Conservation (phyloP, 2,329 filamentous ascomycete genomes). For the Clonostachys rosea region DNA sequence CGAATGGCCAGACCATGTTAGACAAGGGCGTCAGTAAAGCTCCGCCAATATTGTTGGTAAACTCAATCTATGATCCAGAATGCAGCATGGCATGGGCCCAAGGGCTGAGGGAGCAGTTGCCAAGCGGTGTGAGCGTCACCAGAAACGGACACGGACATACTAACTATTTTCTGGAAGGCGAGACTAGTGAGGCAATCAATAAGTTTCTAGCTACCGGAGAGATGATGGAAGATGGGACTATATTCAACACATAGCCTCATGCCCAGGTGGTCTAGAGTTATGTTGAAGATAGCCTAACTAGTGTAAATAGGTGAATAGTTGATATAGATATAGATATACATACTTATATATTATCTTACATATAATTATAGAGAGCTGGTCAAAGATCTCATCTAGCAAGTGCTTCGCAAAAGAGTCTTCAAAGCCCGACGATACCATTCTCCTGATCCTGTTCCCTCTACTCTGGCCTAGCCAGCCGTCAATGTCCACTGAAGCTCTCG, state of each 20-base stretch:
- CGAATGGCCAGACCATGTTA: conserved; percentile 7
- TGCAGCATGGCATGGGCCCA: conserved; percentile 11
- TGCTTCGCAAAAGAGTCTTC: too few species aligned
- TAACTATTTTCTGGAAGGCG: conserved; percentile 8
- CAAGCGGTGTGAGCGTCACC: conserved; percentile 10
- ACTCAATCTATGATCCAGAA: conserved; percentile 11
- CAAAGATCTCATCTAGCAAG: too few species aligned
- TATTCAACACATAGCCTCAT: conserved; percentile 7
- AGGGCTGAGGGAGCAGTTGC: conserved; percentile 10
- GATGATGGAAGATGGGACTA: conserved; percentile 11
- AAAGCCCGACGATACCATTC: too few species aligned
- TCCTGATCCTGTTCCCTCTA: too few species aligned
- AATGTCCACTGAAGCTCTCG: too few species aligned
- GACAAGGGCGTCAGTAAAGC: neutral
- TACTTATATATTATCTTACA: too few species aligned
- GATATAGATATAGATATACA: too few species aligned
- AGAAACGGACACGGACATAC: conserved; percentile 15
- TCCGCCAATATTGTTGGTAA: conserved; percentile 9
- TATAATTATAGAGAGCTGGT: too few species aligned
- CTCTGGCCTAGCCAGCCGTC: too few species aligned
- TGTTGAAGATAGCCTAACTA: too few species aligned
- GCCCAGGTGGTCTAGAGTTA: too few species aligned
- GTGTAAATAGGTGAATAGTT: too few species aligned
- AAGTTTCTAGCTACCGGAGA: conserved; percentile 10
- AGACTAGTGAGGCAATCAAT: conserved; percentile 12